Base-by-base conservation (phyloP, 2,329 filamentous ascomycete genomes). In the Calonectria multiphialidica region DNA sequence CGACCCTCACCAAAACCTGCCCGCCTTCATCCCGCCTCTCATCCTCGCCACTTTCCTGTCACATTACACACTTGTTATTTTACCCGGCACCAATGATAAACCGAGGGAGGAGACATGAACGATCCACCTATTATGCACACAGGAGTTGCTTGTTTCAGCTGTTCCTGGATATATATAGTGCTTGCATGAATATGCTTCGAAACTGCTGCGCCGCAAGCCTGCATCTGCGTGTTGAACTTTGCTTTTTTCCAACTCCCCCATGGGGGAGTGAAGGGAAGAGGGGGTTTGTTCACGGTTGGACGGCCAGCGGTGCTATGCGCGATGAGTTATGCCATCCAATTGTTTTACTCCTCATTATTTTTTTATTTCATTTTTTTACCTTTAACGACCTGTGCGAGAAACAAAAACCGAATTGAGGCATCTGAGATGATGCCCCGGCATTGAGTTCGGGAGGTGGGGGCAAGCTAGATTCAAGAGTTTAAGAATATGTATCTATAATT, bases 291-390 rank as follows among this genome's bases (percentile, higher is more conserved):
- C 49, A 25, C 13, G 47, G 18, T 33, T 50, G 57, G 61, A 70
- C 35, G 45, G 55, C 53, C 23, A 23, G 45, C 23, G 23, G 30
- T 68, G 23, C 16, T 40, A 59, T 37, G 50, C 50, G 53, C 53
- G 53, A 62, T 33, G 53, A 55, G 42, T 61, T 33, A 66, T 71
- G 47, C 44, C 18, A 25, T 62, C 21, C 23, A 16, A n/a, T n/a
- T n/a, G n/a, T 23, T 30, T 45, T 1, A n/a, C n/a, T n/a, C n/a
- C n/a, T n/a, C n/a, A n/a, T 57, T 33, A n/a, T 61, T 66, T 62
- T 61, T 30, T 73, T 71, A 63, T 71, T 75, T 72, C 49, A 16
- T 44, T 30, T 53, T 66, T 33, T 50, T 70, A 10, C 25, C 64
- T 61, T 64, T 57, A 62, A 63, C 57, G 71, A 47, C 15, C 49